Evolutionary conservation across 768 basidiomycete genomes (phyloP), one percentile per base, ranked within the genome.

Genomic region (Boletus rufocinnamomeus): DNA sequence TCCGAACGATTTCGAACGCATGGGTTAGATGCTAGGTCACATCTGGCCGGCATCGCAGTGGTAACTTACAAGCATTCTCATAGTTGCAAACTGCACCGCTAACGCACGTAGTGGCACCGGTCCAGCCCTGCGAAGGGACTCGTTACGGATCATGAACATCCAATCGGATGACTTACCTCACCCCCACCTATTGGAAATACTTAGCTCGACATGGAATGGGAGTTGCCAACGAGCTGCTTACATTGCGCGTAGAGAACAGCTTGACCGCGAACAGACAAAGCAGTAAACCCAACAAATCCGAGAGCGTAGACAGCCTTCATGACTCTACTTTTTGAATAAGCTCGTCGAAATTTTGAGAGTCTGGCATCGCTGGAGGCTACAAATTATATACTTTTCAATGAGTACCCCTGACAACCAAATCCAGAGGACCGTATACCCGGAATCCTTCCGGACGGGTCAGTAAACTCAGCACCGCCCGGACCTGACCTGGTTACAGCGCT

Each of bases 191-290:
- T 52, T 14, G 35, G 30, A 44, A 43, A 28, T 6, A 9, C 19
- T 60, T 13, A 60, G 50, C 13, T 27, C 46, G 5, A 32, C 0
- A 6, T 7, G 28, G 14, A 37, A 11, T 32, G 1, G 6, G 23
- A 37, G 27, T 52, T 21, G 35, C 9, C 0, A 25, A 28, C 17
- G 4, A 52, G 25, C 8, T 11, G 2, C 60, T 21, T 40, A 60
- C 61, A 62, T 56, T 62, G 61, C 5, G 25, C 58, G 44, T 56
- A 62, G 41, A 60, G 50, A 28, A 30, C 46, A 40, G 54, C 59
- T 38, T 62, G 58, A n/a, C 45, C 61, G 5, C 35, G 45, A 52
- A 52, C 58, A 6, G 50, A 52, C 21, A 60, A n/a, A 19, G 43
- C 54, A 48, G 41, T 4, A n/a, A 60, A 25, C 1, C 32, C 38